Conservation (phyloP, 345 rosid species). For the Tarenaya hassleriana region DNA sequence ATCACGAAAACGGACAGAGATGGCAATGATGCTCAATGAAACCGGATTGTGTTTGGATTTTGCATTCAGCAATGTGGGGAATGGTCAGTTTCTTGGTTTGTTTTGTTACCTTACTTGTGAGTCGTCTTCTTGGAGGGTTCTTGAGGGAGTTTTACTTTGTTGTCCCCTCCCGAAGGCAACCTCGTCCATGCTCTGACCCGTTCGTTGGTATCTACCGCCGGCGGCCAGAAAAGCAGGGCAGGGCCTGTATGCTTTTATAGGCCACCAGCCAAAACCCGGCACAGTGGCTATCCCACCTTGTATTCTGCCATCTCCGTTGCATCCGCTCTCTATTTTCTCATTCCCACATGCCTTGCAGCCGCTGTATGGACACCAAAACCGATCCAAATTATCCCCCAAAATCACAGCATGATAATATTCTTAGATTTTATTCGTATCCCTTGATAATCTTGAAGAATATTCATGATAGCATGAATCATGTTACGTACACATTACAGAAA, state of each 20-base stretch:
- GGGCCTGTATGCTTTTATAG: slow-evolving; percentile 91
- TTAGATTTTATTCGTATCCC: background rate
- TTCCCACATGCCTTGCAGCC: slow-evolving; percentile 81
- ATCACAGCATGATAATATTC: slow-evolving; percentile 2
- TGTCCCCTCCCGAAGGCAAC: slow-evolving; percentile 58
- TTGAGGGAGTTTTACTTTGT: too few relatives aligned
- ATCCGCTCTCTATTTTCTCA: slow-evolving; percentile 72
- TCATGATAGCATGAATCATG: too few relatives aligned
- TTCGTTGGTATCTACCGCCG: slow-evolving; percentile 71
- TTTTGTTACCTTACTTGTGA: background rate
- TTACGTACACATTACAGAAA: too few relatives aligned
- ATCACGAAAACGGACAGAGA: too few relatives aligned
- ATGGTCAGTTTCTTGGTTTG: too few relatives aligned
- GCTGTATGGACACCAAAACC: slow-evolving; percentile 28
- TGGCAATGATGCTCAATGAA: too few relatives aligned
- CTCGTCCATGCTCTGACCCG: slow-evolving; percentile 93
- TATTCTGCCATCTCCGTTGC: slow-evolving; percentile 89
- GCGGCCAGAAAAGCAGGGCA: slow-evolving; percentile 84
- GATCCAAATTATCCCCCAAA: background rate
- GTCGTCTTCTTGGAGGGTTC: background rate
- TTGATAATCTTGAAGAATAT: too few relatives aligned
- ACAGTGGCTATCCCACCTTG: slow-evolving; percentile 96
- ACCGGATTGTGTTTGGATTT: too few relatives aligned
- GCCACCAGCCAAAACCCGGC: slow-evolving; percentile 99
- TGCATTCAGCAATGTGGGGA: too few relatives aligned